These are phyloP conservation scores for Rhizoclosmatium sp. DNA, from an alignment of 192 early-diverging fungal genomes.

Conservation along the genomic window DNA sequence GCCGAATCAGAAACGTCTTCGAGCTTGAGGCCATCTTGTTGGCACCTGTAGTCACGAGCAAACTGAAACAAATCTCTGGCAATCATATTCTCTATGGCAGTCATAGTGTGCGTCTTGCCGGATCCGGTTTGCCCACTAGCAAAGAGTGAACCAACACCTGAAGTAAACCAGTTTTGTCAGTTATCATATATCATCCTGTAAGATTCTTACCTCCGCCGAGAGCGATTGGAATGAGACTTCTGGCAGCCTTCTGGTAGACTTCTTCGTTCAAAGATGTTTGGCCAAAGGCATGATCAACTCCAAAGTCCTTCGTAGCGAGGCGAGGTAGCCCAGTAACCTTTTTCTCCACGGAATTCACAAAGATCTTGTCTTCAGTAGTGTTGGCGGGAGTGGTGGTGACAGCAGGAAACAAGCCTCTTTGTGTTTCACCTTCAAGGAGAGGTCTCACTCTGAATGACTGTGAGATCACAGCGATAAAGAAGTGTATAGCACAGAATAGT, in stretches of 20 bases:
- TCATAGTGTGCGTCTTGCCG: constrained; percentile 64
- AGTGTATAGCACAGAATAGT: background rate
- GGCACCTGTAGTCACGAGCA: constrained; percentile 35
- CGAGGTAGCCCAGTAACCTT: constrained; percentile 17
- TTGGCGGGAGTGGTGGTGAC: constrained; percentile 19
- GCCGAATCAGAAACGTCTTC: constrained; percentile 15
- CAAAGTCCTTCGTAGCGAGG: constrained; percentile 25
- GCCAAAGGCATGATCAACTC: constrained; percentile 43
- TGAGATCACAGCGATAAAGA: background rate
- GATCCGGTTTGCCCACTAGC: constrained; percentile 64
- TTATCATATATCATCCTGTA: background rate
- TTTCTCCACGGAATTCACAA: constrained; percentile 36
- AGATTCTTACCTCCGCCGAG: constrained; percentile 40
- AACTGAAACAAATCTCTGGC: constrained; percentile 47
- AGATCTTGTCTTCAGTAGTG: constrained; percentile 16
- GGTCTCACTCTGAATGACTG: constrained; percentile 37
- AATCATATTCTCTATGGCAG: constrained; percentile 49
- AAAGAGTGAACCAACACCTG: constrained; percentile 49
- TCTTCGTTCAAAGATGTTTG: constrained; percentile 33
- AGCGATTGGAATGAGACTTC: constrained; percentile 40
- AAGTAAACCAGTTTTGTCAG: background rate
- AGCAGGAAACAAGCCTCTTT: constrained; percentile 27
- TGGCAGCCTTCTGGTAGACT: constrained; percentile 40
- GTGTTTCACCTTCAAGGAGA: constrained; percentile 38
- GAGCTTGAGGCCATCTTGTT: constrained; percentile 5